Percentiles rank a stretch among this genome's conserved stretches.
Conservation (phyloP, 2,329 filamentous ascomycete genomes). For the Botrytis sinoallii region DNA sequence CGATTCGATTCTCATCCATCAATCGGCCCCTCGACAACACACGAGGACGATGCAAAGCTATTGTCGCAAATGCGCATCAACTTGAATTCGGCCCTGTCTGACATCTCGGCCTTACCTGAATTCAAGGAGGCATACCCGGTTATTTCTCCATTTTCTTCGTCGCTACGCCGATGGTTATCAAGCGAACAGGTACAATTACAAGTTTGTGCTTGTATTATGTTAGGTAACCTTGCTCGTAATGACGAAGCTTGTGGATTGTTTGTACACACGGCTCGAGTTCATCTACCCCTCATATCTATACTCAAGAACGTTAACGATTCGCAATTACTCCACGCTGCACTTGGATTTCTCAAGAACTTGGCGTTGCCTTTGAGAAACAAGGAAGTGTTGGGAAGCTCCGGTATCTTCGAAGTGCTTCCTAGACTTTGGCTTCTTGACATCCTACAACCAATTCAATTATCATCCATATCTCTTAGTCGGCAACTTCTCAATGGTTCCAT, state of each 20-base stretch:
- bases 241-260: conserved; percentile 53
- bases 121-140: conserved; percentile 46
- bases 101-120: conserved; percentile 49
- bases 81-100: conserved; percentile 51
- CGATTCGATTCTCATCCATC: conserved; percentile 40
- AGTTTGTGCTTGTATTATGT: conserved; percentile 56
- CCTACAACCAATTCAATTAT: conserved; percentile 57
- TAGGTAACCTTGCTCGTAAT: conserved; percentile 61
- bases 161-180: conserved; percentile 49
- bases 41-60: conserved; percentile 47
- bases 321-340: conserved; percentile 54
- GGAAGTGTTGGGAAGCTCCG: conserved; percentile 44
- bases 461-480: conserved; percentile 55
- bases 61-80: conserved; percentile 49
- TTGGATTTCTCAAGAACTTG: conserved; percentile 64
- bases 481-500: conserved; percentile 54
- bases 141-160: conserved; percentile 42
- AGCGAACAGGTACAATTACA: conserved; percentile 45
- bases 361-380: conserved; percentile 58
- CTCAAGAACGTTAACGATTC: conserved; percentile 45
- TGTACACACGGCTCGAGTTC: conserved; percentile 45
- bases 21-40: conserved; percentile 24
- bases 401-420: conserved; percentile 51
- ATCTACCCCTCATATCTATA: conserved; percentile 46
- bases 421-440: conserved; percentile 53